These are phyloP conservation scores for Starmerella riodocensis DNA, from an alignment of 805 yeast species.

Conservation along the genomic window DNA sequence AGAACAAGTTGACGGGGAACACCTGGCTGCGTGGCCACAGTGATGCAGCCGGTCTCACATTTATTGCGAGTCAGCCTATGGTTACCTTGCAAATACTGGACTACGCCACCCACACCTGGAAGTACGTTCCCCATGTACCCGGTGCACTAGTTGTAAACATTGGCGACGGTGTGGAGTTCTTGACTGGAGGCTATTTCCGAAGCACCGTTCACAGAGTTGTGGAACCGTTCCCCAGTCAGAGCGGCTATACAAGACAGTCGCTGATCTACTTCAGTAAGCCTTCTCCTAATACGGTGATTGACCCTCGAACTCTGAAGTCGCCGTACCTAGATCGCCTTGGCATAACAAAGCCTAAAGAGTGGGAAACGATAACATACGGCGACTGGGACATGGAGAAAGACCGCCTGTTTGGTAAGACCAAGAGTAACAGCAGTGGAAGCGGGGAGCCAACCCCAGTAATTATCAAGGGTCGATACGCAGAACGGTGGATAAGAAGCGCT, in stretches of 20 bases:
- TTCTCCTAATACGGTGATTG: conserved; percentile 28
- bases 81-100: conserved; percentile 31
- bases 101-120: conserved; percentile 28
- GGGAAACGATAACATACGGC: conserved; percentile 31
- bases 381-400: conserved; percentile 38
- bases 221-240: conserved; percentile 35
- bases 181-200: conserved; percentile 37
- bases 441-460: conserved; percentile 32
- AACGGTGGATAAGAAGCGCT: conserved; percentile 39
- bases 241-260: conserved; percentile 28
- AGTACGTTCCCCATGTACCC: conserved; percentile 29
- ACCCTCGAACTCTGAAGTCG: conserved; percentile 33
- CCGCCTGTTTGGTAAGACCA: conserved; percentile 32
- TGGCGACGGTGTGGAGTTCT: conserved; percentile 33
- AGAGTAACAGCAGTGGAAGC: conserved; percentile 27
- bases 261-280: conserved; percentile 36
- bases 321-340: conserved; percentile 31
- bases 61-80: conserved; percentile 33
- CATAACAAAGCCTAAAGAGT: conserved; percentile 23
- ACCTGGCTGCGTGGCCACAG: conserved; percentile 39
- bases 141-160: conserved; percentile 32
- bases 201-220: conserved; percentile 37
- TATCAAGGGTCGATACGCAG: conserved; percentile 32
- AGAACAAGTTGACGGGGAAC: conserved; percentile 27
- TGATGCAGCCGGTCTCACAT: conserved; percentile 33